phyloP scores from a whole-genome alignment of 2,329 filamentous ascomycete genomes.

The Pseudogymnoascus sp. region DNA sequence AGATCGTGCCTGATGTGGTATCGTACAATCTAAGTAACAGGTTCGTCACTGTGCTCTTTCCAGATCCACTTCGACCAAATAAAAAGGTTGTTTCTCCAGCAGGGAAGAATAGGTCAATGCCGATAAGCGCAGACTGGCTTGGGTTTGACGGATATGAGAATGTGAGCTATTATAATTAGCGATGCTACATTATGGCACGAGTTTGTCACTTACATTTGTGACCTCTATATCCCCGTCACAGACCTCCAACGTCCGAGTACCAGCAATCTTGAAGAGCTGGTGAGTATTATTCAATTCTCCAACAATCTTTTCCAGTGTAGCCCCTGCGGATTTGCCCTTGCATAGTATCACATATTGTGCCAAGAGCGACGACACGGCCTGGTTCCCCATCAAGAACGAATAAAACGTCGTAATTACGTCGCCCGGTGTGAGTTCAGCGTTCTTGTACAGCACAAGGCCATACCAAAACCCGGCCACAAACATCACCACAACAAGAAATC shows the following conservation, averaged over 20 bases:
- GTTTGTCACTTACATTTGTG: slow-evolving; percentile 47
- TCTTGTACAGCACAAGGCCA: slow-evolving; percentile 60
- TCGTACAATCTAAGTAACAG: slow-evolving; percentile 73
- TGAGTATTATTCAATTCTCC: slow-evolving; percentile 25
- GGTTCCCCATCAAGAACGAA: slow-evolving; percentile 66
- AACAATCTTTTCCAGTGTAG: slow-evolving; percentile 47
- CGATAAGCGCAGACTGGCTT: slow-evolving; percentile 49
- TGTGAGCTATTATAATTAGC: slow-evolving; percentile 48
- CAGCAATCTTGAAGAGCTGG: slow-evolving; percentile 26
- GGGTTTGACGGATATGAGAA: slow-evolving; percentile 75
- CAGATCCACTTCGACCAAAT: slow-evolving; percentile 79
- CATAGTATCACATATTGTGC: slow-evolving; percentile 70
- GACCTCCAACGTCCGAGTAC: slow-evolving; percentile 29
- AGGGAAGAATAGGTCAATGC: slow-evolving; percentile 61
- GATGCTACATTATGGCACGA: background rate
- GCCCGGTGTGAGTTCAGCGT: slow-evolving; percentile 47
- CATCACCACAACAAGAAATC: slow-evolving; percentile 66
- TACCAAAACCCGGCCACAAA: slow-evolving; percentile 92
- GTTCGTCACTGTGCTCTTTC: slow-evolving; percentile 82
- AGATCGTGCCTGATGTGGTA: slow-evolving; percentile 55
- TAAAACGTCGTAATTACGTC: slow-evolving; percentile 80
- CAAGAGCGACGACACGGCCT: slow-evolving; percentile 65
- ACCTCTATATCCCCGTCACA: slow-evolving; percentile 65
- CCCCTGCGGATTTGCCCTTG: slow-evolving; percentile 70
- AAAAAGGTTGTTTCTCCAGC: slow-evolving; percentile 70